Base-by-base conservation (phyloP, 768 basidiomycete genomes). In the Kwoniella heveanensis region DNA sequence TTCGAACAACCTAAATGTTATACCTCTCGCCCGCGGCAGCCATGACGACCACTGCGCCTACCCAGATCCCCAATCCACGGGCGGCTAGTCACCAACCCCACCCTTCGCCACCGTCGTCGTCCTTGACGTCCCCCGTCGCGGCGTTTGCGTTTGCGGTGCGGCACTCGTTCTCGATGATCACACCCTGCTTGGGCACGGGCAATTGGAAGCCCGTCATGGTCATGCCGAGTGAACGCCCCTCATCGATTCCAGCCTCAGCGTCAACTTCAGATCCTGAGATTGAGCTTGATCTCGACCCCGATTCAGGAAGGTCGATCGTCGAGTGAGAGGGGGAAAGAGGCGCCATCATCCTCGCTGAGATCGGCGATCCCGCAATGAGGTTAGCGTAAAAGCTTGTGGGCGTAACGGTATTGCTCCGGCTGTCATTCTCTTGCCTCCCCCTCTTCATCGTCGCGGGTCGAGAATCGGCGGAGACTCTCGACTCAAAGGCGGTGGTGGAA, bases 61-160 rank as follows among this genome's bases (percentile, higher is more conserved):
- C 46, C 60, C 60, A 62, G 1, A 62, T 54, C 48, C 53, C 52
- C 26, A 56, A 29, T 53, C 60, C 60, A 46, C 53, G 53, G 53
- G 53, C 60, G 52, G 60, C 60, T 54, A 62, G 60, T 62, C 60
- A 62, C 53, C 52, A 62, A 10, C 32, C 54, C 60, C 60, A 62
- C 26, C 60, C 60, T 17, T 36, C 30, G 15, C 36, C 54, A 6
- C 22, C 29, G 15, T 39, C 15, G 8, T 36, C 54, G 21, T 24
- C 54, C 32, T 32, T 15, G 32, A 12, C 32, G 10, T 25, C 22
- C 5, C 5, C 10, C 2, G 13, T 22, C 21, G 39, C 49, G 49
- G 7, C 32, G 22, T 48, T n/a, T 19, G 7, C 22, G 47, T 7
- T 19, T 19, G 46, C 26, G 25, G 26, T 52, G 7, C 26, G 2